Base-by-base conservation (phyloP, 2,329 filamentous ascomycete species). In the Penicillium thymicola region DNA sequence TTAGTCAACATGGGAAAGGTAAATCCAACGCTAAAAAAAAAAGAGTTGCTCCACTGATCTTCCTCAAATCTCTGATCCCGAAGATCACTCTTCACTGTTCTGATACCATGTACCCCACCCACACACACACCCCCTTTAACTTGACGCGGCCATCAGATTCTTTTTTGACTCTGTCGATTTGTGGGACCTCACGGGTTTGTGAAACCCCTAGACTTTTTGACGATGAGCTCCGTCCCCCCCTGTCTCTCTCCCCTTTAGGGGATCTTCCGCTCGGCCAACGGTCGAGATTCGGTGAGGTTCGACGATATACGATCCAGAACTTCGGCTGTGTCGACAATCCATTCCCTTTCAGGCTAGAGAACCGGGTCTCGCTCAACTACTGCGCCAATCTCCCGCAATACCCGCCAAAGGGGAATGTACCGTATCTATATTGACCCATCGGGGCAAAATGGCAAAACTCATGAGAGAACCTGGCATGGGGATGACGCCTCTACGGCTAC, bases 381-480 rank as follows among this genome's bases (percentile, higher is more conserved):
- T n/a, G 27, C 41, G 48, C 23, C 16, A 52, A 46, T 56, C 41
- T 52, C 41, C 41, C 36, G 34, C 28, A n/a, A 36, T 52, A 41
- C 48, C 41, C 34, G 32, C 41, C 48, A 40, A 23, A 16, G 41
- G 34, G 13, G 27, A 30, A 46, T 46, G 30, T 45, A 32, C 25
- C 23, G 21, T 32, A 32, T 51, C 25, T 49, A n/a, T 50, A 61
- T 60, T 64, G 65, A 57, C 43, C 28, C 11, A 52, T 59, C 44
- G 60, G 62, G 63, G 61, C 61, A 42, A 62, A 46, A 45, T 36
- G 43, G 23, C 34, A 52, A 51, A 51, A 27, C 40, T 11, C n/a
- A 30, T 23, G 49, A 51, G 32, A 51, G 32, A 49, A 54, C 38
- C 36, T 52, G 52, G 49, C 58, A 51, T 54, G 48, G 55, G 54